Base-by-base conservation (phyloP, 805 yeast species). In the Brettanomyces custersianus region DNA sequence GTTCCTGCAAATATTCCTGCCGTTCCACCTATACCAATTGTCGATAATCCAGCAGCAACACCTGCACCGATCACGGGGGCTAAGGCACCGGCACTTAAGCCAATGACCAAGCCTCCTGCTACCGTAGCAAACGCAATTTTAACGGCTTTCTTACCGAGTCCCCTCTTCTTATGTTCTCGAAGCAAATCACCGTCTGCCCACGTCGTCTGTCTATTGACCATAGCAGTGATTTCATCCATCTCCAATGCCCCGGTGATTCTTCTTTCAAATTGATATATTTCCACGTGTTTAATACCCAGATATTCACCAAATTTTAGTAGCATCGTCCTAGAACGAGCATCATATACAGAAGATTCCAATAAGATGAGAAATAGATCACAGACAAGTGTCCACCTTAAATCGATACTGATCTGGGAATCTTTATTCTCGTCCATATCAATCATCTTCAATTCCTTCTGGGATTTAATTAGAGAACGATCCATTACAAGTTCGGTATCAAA, bases 61-160 rank as follows among this genome's bases (percentile, higher is more conserved):
- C 99, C 99, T 2, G 97, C 97, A 34, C 97, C 97, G 50, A 92
- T 94, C 3, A 94, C 95, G 0, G 99, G 99, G 0, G 98, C 98
- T 31, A 92, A 62, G 30, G 92, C 59, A 5, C 99, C 99, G 7
- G 95, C 97, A 41, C 96, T 85, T 15, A 92, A 64, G 2, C 99
- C 99, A 40, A 92, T 73, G 2, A 92, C 95, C 17, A 92, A 63
- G 1, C 95, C 88, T 2, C 99, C 99, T 20, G 97, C 97, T 12
- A 88, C 69, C 6, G 97, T 92, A 0, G 99, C 99, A 33, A 92
- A 62, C 1, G 97, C 99, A 42, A 92, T 83, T 50, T 84, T 87
- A 35, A 86, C 80, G 55, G 85, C 63, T 51, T 88, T 79, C 51
- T 70, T 78, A 43, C 71, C 74, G 44, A 68, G 70, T 34, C 77